Base-by-base conservation (phyloP, 2,329 filamentous ascomycete genomes). In the Fusarium neocosmosporiellum region DNA sequence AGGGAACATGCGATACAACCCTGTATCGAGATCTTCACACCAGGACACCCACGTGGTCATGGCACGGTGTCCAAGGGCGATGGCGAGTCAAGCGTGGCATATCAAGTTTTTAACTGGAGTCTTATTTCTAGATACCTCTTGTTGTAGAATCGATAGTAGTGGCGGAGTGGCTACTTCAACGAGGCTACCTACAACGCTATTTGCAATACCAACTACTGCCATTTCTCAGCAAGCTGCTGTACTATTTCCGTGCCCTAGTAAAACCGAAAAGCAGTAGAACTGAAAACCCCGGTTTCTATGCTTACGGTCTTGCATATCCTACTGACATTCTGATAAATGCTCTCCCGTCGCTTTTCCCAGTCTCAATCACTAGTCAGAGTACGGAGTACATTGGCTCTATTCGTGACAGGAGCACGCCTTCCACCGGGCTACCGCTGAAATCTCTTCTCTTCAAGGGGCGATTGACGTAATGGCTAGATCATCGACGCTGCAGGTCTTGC, bases 381-480 rank as follows among this genome's bases (percentile, higher is more conserved):
- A 16, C 43, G 27, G 27, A 48, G 2, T 24, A 16, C 13, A 43
- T 14, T 9, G 9, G 41, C 20, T 43, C 39, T 22, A 43, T 9
- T 16, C 3, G 13, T 43, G 20, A 22, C 20, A 16, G 39, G 13
- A 48, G 22, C 16, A 18, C 22, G 14, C 16, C 16, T 13, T 24
- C 41, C 14, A 20, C 41, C 41, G 13, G 5, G 24, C 6, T 20
- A 18, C 14, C 9, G 22, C 3, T 27, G 16, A 39, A 65, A 24
- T 27, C 37, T 41, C 27, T 31, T 39, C 27, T 24, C 34, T 43
- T 43, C 55, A 37, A 18, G 59, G 24, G 34, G 22, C 50, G 59
- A 39, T 60, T 73, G 70, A 72, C 70, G 70, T 72, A 63, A 67
- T 71, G 22, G 20, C 31, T 46, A 34, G 57, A 24, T 59, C 39